Conservation (phyloP, 257 asterid genomes). For the Schizonepeta tenuifolia region DNA sequence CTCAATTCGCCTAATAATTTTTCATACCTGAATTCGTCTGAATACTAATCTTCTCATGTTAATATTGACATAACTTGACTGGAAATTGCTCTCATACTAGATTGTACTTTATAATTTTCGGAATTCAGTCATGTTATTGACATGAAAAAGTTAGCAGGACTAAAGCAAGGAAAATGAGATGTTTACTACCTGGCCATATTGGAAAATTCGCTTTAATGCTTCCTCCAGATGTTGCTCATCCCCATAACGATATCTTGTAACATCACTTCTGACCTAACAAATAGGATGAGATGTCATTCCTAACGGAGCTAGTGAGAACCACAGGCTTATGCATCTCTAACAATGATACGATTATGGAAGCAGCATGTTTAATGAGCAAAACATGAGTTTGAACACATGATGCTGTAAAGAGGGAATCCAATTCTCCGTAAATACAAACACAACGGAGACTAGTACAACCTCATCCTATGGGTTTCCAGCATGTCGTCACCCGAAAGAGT, state of each 20-base stretch:
- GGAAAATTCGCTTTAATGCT: constrained; percentile 93
- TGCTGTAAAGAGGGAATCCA: background rate
- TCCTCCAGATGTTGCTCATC: constrained; percentile 98
- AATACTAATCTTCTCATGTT: background rate
- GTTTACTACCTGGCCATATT: constrained; percentile 78
- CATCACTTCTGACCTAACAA: constrained; percentile 93
- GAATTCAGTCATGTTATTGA: background rate
- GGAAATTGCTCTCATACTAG: background rate
- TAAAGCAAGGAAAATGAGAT: background rate
- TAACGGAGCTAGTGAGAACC: constrained; percentile 20
- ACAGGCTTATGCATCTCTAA: background rate
- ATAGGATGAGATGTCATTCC: constrained; percentile 32
- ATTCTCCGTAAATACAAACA: background rate
- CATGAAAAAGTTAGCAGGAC: too few relatives aligned
- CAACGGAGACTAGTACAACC: background rate
- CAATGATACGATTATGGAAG: background rate
- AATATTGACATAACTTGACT: background rate
- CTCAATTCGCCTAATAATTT: background rate
- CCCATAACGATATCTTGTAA: constrained; percentile 92
- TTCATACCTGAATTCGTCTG: background rate
- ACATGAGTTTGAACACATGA: background rate
- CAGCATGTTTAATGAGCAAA: background rate
- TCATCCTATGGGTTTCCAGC: background rate
- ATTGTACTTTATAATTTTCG: background rate
- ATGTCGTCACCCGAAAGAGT: too few relatives aligned